Evolutionary conservation across 1,139 yeast genomes (phyloP).

Genomic region (Yamadazyma sp.): DNA sequence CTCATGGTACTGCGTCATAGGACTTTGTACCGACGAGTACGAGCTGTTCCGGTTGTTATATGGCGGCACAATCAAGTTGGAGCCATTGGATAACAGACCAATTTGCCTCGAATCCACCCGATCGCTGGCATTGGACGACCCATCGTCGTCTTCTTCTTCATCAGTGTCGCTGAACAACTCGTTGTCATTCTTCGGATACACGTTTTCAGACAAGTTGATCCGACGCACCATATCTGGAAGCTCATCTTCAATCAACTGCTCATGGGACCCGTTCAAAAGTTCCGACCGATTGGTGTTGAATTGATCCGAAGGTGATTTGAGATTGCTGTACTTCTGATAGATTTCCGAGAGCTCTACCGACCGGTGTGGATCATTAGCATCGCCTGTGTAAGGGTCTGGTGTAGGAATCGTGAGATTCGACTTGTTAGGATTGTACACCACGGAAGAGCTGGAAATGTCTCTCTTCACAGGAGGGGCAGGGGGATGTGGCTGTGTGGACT

Average conservation of each 20-base stretch:
- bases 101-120: slow-evolving; percentile 29
- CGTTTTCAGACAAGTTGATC: slow-evolving; percentile 27
- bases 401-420: slow-evolving; percentile 3
- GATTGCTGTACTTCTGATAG: slow-evolving; percentile 44
- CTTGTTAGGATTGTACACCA: slow-evolving; percentile 7
- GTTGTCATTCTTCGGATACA: slow-evolving; percentile 41
- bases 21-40: slow-evolving; percentile 44
- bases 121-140: slow-evolving; percentile 20
- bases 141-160: slow-evolving; percentile 15
- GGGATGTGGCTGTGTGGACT: background rate
- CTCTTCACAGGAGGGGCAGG: slow-evolving; percentile 5
- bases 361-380: slow-evolving; percentile 21
- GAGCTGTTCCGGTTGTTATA: slow-evolving; percentile 33
- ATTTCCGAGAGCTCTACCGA: slow-evolving; percentile 46
- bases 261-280: slow-evolving; percentile 38
- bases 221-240: slow-evolving; percentile 34
- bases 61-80: slow-evolving; percentile 25
- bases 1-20: slow-evolving; percentile 56
- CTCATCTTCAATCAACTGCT: slow-evolving; percentile 34
- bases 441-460: slow-evolving; percentile 8
- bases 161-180: slow-evolving; percentile 40
- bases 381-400: slow-evolving; percentile 1
- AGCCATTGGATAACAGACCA: slow-evolving; percentile 18
- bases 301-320: slow-evolving; percentile 44
- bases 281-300: slow-evolving; percentile 30